Evolutionary conservation across 2,329 filamentous ascomycete species (phyloP).

Genomic region (Aspergillus aculeatus): DNA sequence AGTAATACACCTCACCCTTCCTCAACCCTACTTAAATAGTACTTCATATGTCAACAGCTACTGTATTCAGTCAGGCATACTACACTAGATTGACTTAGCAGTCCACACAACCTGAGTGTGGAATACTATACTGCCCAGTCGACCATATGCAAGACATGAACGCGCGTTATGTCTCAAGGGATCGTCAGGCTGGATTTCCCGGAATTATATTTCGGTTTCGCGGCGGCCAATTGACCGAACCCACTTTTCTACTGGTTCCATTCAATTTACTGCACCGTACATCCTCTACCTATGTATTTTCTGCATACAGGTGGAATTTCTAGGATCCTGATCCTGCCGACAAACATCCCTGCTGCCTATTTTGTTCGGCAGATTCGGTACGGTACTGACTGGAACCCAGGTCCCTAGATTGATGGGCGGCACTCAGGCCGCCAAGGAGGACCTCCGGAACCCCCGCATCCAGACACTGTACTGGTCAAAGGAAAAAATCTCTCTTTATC

Average conservation of each 20-base stretch:
- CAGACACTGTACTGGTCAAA: neutral
- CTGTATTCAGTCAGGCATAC: no score
- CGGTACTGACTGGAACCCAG: neutral
- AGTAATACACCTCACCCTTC: no score
- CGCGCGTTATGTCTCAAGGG: neutral
- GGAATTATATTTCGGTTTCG: neutral
- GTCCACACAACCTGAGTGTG: neutral
- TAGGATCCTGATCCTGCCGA: constrained; percentile 2
- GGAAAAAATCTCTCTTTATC: neutral
- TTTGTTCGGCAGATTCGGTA: neutral
- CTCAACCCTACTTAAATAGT: no score
- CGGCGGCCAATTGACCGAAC: neutral
- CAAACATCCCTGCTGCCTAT: neutral
- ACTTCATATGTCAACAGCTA: no score
- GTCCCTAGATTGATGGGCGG: no score
- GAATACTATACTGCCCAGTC: neutral
- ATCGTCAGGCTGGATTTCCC: neutral
- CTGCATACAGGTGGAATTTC: neutral
- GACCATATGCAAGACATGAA: neutral
- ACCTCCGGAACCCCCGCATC: no score
- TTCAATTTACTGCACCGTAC: no score
- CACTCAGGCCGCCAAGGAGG: no score
- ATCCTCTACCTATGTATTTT: no score
- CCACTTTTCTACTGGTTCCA: neutral
- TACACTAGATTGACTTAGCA: no score